These are phyloP conservation scores for Coemansia sp. DNA, from an alignment of 192 early-diverging fungal species.

Conservation along the genomic window DNA sequence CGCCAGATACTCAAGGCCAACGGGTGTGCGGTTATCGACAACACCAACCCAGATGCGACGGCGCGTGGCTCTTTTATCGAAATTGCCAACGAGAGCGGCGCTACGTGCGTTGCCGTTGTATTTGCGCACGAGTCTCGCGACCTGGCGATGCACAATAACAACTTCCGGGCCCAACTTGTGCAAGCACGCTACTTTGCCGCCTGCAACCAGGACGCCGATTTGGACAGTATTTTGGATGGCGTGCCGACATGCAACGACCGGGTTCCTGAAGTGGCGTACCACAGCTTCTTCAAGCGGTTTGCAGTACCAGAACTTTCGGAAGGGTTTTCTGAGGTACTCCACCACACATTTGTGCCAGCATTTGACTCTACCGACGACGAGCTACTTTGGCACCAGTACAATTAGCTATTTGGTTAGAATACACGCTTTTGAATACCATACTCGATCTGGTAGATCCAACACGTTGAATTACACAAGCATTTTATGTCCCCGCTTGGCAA, in stretches of 20 bases:
- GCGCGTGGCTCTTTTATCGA: slow-evolving; percentile 63
- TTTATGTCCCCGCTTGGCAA: too few relatives aligned
- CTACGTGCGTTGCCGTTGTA: slow-evolving; percentile 25
- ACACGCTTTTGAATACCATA: too few relatives aligned
- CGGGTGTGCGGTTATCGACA: slow-evolving; percentile 70
- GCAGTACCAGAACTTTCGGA: slow-evolving; percentile 12
- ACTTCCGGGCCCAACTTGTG: slow-evolving; percentile 55
- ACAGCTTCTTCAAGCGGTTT: slow-evolving; percentile 43
- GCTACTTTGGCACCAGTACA: slow-evolving; percentile 36
- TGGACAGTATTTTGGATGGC: neutral
- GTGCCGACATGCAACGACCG: slow-evolving; percentile 9
- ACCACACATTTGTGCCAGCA: slow-evolving; percentile 23
- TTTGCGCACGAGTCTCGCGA: slow-evolving; percentile 64
- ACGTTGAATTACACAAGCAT: too few relatives aligned
- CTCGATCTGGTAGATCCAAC: too few relatives aligned
- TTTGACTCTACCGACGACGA: slow-evolving; percentile 28
- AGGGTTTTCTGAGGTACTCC: slow-evolving; percentile 20
- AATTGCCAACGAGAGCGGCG: slow-evolving; percentile 52
- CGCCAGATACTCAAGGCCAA: slow-evolving; percentile 52
- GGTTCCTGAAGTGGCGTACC: slow-evolving; percentile 40
- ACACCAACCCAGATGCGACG: slow-evolving; percentile 69
- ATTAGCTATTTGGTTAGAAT: neutral
- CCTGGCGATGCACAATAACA: slow-evolving; percentile 76
- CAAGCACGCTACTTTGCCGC: slow-evolving; percentile 32
- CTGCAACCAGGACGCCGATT: neutral